These are phyloP conservation scores for Leccinum rimulosum DNA, from an alignment of 768 basidiomycete species.

Conservation along the genomic window DNA sequence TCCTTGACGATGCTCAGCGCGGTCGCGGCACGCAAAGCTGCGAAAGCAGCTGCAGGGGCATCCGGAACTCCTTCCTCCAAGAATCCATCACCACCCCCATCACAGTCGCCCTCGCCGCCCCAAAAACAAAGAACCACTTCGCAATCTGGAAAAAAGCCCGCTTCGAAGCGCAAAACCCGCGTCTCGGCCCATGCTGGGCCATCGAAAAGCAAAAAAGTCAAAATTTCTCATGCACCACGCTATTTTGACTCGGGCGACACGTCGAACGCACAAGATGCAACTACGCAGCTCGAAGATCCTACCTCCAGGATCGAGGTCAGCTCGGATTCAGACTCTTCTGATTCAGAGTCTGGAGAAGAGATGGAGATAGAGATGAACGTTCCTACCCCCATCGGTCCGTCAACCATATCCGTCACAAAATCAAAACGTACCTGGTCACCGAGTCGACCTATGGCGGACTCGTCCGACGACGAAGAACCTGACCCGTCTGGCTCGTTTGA, in stretches of 20 bases:
- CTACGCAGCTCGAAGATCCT: constrained; percentile 29
- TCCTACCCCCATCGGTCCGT: constrained; percentile 10
- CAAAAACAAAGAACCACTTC: constrained; percentile 4
- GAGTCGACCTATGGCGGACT: constrained; percentile 47
- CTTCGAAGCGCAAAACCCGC: constrained; percentile 47
- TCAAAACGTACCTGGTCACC: constrained; percentile 56
- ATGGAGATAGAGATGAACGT: constrained; percentile 16
- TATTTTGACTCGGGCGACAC: constrained; percentile 36
- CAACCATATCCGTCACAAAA: constrained; percentile 16
- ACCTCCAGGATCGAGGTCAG: constrained; percentile 34
- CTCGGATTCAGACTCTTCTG: constrained; percentile 29
- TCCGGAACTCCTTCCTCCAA: constrained; percentile 16
- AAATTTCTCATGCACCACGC: constrained; percentile 28
- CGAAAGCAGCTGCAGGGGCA: constrained; percentile 34
- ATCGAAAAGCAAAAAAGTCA: constrained; percentile 30
- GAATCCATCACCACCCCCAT: constrained; percentile 7
- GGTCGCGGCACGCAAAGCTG: constrained; percentile 67
- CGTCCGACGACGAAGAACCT: constrained; percentile 45
- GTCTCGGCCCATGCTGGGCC: constrained; percentile 18
- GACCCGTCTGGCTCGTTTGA: constrained; percentile 5
- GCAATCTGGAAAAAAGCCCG: constrained; percentile 17
- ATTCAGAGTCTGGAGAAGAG: constrained; percentile 22
- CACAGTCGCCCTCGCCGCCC: constrained; percentile 10
- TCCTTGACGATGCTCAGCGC: constrained; percentile 59
- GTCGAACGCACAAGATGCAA: constrained; percentile 29